These are phyloP conservation scores for Coniosporium apollinis DNA, from an alignment of 495 filamentous ascomycete species.

Conservation along the genomic window DNA sequence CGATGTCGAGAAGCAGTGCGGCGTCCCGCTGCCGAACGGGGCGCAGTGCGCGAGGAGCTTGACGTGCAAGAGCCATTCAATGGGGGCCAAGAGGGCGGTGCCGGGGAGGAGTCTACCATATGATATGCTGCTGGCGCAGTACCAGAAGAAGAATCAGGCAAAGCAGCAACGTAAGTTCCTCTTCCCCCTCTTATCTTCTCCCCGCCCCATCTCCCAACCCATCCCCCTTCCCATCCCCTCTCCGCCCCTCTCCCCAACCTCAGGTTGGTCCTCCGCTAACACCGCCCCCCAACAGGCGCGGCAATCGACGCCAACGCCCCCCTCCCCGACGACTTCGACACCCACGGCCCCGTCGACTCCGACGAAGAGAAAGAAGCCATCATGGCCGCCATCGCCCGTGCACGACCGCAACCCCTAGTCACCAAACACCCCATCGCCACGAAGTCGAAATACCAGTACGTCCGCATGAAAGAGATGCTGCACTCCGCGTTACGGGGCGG, in stretches of 20 bases:
- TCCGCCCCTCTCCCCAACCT: constrained; percentile 1
- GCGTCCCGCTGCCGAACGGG: constrained; percentile 70
- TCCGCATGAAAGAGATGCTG: constrained; percentile 80
- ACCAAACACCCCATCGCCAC: constrained; percentile 50
- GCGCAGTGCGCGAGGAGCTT: constrained; percentile 79
- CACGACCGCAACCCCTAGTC: constrained; percentile 56
- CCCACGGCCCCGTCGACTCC: constrained; percentile 61
- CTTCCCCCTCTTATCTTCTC: constrained; percentile 1
- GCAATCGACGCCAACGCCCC: constrained; percentile 88
- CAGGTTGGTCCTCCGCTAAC: no score
- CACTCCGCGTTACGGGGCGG: constrained; percentile 44
- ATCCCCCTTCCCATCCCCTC: constrained; percentile 6
- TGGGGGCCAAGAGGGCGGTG: constrained; percentile 88
- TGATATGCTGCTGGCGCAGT: constrained; percentile 80
- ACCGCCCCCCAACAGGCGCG: constrained; percentile 40
- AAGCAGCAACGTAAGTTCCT: constrained; percentile 72
- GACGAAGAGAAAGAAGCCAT: constrained; percentile 85
- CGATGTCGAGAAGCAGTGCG: constrained; percentile 94
- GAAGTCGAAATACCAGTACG: constrained; percentile 57
- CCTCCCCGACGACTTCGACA: constrained; percentile 66
- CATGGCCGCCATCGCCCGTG: constrained; percentile 64
- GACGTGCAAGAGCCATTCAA: constrained; percentile 92
- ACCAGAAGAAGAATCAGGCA: constrained; percentile 98
- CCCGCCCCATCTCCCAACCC: constrained; percentile 1
- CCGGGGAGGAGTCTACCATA: constrained; percentile 84